These are phyloP conservation scores for Microthlaspi erraticum DNA, from an alignment of 345 rosid species.

Conservation along the genomic window DNA sequence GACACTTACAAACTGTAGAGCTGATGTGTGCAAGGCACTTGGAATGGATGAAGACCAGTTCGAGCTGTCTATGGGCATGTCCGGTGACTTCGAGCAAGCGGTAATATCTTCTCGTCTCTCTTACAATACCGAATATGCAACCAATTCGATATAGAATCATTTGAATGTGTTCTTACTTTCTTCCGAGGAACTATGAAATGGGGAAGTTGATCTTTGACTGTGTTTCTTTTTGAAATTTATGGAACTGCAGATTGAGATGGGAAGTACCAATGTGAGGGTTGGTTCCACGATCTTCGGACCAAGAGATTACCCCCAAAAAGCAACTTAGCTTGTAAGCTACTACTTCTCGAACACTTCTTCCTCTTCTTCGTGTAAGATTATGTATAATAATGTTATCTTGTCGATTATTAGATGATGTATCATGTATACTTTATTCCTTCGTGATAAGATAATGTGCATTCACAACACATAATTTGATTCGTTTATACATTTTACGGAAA, in stretches of 20 bases:
- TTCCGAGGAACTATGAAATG: not conserved
- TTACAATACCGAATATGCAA: slow-evolving; percentile 1
- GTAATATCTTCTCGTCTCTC: slow-evolving; percentile 47
- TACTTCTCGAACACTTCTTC: not conserved
- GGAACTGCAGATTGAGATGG: slow-evolving; percentile 80
- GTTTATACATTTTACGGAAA: too few species aligned
- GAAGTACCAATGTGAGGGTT: slow-evolving; percentile 86
- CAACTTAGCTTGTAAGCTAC: slow-evolving; percentile 19
- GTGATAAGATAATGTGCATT: not conserved
- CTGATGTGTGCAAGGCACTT: slow-evolving; percentile 82
- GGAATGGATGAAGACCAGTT: slow-evolving; percentile 69
- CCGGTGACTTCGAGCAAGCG: slow-evolving; percentile 89
- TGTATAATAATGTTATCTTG: slow-evolving; percentile 3
- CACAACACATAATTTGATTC: not conserved
- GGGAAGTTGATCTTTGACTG: slow-evolving; percentile 17
- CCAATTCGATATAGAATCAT: not conserved
- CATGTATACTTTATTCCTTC: too few species aligned
- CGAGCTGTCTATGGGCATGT: slow-evolving; percentile 98
- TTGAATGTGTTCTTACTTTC: slow-evolving; percentile 34
- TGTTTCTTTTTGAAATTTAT: not conserved
- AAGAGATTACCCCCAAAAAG: slow-evolving; percentile 56
- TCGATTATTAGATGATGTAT: not conserved
- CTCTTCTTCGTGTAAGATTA: slow-evolving; percentile 16
- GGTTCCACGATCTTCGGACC: slow-evolving; percentile 96
- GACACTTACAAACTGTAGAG: slow-evolving; percentile 72